Percentiles rank a stretch among this genome's conserved stretches.
Conservation (phyloP, 768 basidiomycete species). For the Boletus rubropictus region DNA sequence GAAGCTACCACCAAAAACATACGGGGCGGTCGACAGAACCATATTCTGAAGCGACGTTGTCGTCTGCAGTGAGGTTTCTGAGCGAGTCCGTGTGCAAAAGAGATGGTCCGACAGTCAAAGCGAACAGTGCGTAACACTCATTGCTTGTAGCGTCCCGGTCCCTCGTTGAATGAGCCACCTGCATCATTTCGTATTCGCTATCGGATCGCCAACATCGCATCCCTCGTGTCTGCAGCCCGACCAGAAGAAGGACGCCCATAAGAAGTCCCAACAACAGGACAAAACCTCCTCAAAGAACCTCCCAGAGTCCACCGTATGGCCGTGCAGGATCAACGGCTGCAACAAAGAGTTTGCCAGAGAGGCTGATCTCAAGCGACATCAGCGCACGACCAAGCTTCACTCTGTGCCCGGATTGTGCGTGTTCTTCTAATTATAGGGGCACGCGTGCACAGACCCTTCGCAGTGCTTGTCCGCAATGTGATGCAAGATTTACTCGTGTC, state of each 20-base stretch:
- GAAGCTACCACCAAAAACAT: conserved; percentile 14
- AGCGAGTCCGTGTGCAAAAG: conserved; percentile 12
- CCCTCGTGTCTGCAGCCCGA: conserved; percentile 27
- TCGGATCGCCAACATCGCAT: conserved; percentile 7
- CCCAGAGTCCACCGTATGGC: conserved; percentile 55
- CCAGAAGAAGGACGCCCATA: conserved; percentile 39
- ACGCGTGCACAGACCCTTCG: conserved; percentile 12
- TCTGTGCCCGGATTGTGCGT: conserved; percentile 69
- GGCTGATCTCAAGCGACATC: conserved; percentile 77
- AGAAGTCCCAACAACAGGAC: conserved; percentile 32
- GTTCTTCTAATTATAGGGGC: conserved; percentile 10
- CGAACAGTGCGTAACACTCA: conserved; percentile 30
- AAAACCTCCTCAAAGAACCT: conserved; percentile 50
- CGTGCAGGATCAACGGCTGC: conserved; percentile 77
- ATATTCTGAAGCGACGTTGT: neutral
- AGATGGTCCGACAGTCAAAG: conserved; percentile 31
- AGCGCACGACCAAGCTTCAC: conserved; percentile 73
- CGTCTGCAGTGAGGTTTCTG: conserved; percentile 13
- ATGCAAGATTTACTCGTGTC: conserved; percentile 75
- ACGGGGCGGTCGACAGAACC: conserved; percentile 5
- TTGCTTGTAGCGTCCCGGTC: conserved; percentile 8
- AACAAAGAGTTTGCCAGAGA: conserved; percentile 79
- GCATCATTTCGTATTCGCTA: neutral
- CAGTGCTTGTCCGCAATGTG: conserved; percentile 75
- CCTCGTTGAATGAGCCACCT: conserved; percentile 22